phyloP scores from a whole-genome alignment of 768 basidiomycete genomes.

The Leucocoprinus leucothites region DNA sequence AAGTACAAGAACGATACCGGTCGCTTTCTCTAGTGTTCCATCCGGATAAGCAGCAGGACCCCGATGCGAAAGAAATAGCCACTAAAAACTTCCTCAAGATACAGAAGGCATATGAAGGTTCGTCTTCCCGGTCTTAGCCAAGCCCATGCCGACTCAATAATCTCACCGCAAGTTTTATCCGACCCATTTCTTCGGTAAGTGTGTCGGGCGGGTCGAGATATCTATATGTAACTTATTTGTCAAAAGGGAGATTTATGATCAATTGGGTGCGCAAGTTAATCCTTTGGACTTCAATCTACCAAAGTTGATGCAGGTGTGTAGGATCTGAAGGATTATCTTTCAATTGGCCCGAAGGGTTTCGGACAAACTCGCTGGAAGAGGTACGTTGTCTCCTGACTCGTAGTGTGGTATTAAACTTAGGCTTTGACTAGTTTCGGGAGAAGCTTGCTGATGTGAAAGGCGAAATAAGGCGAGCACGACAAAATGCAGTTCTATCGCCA shows the following conservation, averaged over 20 bases:
- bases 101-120: slow-evolving; percentile 82
- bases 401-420: background rate
- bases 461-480: slow-evolving; percentile 32
- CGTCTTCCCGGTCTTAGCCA: slow-evolving; percentile 11
- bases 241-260: slow-evolving; percentile 69
- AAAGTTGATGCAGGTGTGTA: slow-evolving; percentile 11
- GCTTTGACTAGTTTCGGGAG: slow-evolving; percentile 38
- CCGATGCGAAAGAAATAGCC: slow-evolving; percentile 53
- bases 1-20: slow-evolving; percentile 74
- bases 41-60: slow-evolving; percentile 77
- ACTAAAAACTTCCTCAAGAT: slow-evolving; percentile 69
- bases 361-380: slow-evolving; percentile 44
- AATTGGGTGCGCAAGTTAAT: slow-evolving; percentile 47
- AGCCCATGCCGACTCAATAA: background rate
- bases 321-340: slow-evolving; percentile 28
- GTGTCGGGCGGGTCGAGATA: background rate
- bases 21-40: slow-evolving; percentile 76
- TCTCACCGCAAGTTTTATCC: slow-evolving; percentile 50
- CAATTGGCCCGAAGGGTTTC: slow-evolving; percentile 23
- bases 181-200: slow-evolving; percentile 67
- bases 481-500: slow-evolving; percentile 39
- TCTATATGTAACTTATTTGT: slow-evolving; percentile 1
- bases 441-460: slow-evolving; percentile 37
- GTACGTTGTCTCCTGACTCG: slow-evolving; percentile 26
- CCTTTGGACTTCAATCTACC: background rate